These are phyloP conservation scores for Ulvella scutata DNA, from an alignment of 139 green algal genomes.

Conservation along the genomic window DNA sequence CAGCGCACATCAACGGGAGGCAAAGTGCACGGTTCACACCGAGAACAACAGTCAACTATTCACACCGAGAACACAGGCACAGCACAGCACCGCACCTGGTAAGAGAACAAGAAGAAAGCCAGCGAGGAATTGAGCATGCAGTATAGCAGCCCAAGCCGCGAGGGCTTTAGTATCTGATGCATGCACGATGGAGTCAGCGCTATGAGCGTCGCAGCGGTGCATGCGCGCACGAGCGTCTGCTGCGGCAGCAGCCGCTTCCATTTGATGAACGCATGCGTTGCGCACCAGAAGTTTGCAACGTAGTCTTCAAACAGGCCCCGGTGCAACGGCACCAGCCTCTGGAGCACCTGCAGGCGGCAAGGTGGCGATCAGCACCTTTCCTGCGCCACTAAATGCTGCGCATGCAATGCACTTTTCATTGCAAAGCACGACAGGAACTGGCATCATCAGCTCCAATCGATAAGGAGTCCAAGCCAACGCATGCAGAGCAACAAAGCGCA, in stretches of 20 bases:
- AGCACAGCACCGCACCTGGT: conserved; percentile 47
- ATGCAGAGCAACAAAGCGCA: no score
- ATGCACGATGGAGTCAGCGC: conserved; percentile 39
- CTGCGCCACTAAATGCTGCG: conserved; percentile 1
- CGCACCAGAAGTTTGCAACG: conserved; percentile 96
- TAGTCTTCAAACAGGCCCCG: conserved; percentile 95
- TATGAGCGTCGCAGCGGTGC: conserved; percentile 39
- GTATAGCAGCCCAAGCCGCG: conserved; percentile 45
- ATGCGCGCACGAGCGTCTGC: conserved; percentile 28
- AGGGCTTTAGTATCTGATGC: conserved; percentile 44
- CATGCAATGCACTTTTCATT: neutral
- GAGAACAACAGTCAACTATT: no score
- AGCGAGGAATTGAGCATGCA: conserved; percentile 65
- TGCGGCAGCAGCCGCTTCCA: conserved; percentile 53
- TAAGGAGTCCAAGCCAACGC: neutral
- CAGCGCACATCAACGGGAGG: no score
- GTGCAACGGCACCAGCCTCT: conserved; percentile 63
- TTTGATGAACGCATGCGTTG: conserved; percentile 58
- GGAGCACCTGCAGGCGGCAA: conserved; percentile 24
- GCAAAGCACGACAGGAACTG: no score
- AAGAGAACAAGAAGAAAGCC: conserved; percentile 93
- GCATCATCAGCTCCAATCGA: neutral
- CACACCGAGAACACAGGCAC: no score
- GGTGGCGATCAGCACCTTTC: conserved; percentile 7
- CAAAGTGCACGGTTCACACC: no score